Percentiles rank a stretch among this genome's conserved stretches.
phyloP scores from a whole-genome alignment of 306 rosid species.

The Echinosophora koreensis region DNA sequence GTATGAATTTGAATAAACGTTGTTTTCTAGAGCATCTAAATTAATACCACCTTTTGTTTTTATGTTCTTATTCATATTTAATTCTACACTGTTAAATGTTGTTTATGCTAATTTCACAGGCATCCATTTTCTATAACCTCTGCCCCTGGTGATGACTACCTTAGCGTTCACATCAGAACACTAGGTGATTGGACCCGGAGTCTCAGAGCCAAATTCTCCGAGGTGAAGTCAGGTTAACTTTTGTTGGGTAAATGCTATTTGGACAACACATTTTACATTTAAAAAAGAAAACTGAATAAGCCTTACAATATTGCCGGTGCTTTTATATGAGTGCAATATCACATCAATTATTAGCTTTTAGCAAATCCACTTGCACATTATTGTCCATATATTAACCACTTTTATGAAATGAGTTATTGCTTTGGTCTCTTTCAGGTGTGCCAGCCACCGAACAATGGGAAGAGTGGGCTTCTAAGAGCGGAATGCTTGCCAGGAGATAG shows the following conservation, averaged over 20 bases:
- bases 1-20: conserved; percentile 49
- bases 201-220: conserved; percentile 61
- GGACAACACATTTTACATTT: neutral
- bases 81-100: neutral
- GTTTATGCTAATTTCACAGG: conserved; percentile 51
- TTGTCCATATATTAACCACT: neutral
- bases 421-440: conserved; percentile 59
- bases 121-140: conserved; percentile 83
- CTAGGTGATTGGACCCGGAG: conserved; percentile 72
- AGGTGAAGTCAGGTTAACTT: conserved; percentile 58
- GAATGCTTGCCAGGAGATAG: conserved; percentile 56
- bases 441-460: conserved; percentile 58
- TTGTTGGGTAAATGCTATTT: conserved; percentile 30
- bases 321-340: neutral
- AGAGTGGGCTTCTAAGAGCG: conserved; percentile 68
- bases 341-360: neutral
- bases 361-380: neutral
- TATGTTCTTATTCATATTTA: neutral
- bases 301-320: neutral
- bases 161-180: conserved; percentile 73
- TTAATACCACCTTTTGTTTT: neutral
- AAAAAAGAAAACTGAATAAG: neutral
- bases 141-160: conserved; percentile 69
- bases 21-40: neutral
- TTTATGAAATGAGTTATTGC: neutral